A percentile compares a stretch with the other conserved stretches of the same genome.
Conservation (phyloP, 2,329 filamentous ascomycete genomes). For the Colletotrichum magnum region DNA sequence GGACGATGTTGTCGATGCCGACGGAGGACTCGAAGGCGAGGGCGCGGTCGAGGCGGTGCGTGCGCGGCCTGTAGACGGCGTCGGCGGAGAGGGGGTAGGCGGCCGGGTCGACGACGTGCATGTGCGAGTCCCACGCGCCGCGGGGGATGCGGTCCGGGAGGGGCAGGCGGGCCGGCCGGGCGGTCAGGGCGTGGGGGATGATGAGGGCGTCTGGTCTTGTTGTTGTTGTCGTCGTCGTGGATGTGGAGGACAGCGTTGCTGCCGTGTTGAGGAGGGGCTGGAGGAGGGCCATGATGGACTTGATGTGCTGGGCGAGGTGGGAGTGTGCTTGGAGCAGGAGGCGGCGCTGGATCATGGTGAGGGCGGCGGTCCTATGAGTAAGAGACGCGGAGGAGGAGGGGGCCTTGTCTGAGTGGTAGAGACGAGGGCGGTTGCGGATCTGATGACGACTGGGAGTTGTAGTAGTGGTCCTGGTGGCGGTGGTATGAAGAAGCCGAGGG, state of each 20-base stretch:
- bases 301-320: conserved; percentile 16
- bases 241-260: conserved; percentile 3
- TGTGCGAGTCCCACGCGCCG: conserved; percentile 73
- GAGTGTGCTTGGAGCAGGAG: conserved; percentile 18
- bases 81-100: conserved; percentile 62
- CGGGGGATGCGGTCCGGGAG: conserved; percentile 51
- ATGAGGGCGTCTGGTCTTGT: not conserved
- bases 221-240: conserved; percentile 12
- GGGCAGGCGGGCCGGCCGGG: conserved; percentile 29
- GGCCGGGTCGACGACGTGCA: conserved; percentile 72
- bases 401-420: conserved; percentile 1
- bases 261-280: conserved; percentile 22
- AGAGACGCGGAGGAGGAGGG: conserved; percentile 15
- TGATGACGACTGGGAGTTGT: conserved; percentile 11
- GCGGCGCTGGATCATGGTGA: conserved; percentile 27
- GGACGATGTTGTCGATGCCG: conserved; percentile 68
- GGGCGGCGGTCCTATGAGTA: conserved; percentile 3
- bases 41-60: conserved; percentile 66
- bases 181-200: conserved; percentile 7
- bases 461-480: conserved; percentile 1
- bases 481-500: conserved; percentile 7
- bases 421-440: not conserved
- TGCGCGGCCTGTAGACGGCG: conserved; percentile 65
- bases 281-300: conserved; percentile 33
- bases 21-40: conserved; percentile 64